Base-by-base conservation (phyloP, 2,329 filamentous ascomycete genomes). In the Cladosporium sphaerospermum region DNA sequence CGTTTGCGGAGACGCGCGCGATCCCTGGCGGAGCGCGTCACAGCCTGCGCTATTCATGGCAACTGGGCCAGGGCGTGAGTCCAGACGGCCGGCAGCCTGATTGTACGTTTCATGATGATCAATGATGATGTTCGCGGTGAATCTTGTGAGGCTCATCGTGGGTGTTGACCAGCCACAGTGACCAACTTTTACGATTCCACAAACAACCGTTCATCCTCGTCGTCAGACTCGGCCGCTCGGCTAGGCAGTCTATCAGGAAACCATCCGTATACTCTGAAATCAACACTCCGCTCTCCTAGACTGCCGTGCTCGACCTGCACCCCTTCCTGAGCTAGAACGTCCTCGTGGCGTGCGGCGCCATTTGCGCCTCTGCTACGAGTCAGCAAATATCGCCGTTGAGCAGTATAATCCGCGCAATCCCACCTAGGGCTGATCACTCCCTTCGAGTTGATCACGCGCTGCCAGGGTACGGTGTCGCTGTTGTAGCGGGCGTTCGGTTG, bases 361-460 rank as follows among this genome's bases (percentile, higher is more conserved):
- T 68, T 65, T 10, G 71, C 72, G 14, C 66, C 67, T 62, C 67
- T 69, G 19, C 8, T 54, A 6, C 8, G 6, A 16, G 44, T 56
- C 43, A 55, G 52, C 51, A 36, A 11, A 3, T 42, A 37, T 13
- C n/a, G 1, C 2, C 11, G 9, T 4, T 5, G 23, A 28, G 1
- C 23, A 7, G 2, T 3, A 2, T 42, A 14, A 28, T 14, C 0
- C 6, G 16, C 10, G 19, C n/a, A 13, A 10, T 19, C 73, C 60
- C 64, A 92, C 89, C 91, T 82, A 7, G 87, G 87, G 42, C 90
- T 95, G 60, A 97, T 95, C 55, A 82, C 76, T 18, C 92, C 91
- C 70, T 88, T 92, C 11, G 88, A 75, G 69, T 92, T 96, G 67
- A 97, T 86, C 55, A 97, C 88, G 54, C 93, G 78, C 74, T 97